Conservation (phyloP, 148 eudicot genomes). For the Diospyros lotus region DNA sequence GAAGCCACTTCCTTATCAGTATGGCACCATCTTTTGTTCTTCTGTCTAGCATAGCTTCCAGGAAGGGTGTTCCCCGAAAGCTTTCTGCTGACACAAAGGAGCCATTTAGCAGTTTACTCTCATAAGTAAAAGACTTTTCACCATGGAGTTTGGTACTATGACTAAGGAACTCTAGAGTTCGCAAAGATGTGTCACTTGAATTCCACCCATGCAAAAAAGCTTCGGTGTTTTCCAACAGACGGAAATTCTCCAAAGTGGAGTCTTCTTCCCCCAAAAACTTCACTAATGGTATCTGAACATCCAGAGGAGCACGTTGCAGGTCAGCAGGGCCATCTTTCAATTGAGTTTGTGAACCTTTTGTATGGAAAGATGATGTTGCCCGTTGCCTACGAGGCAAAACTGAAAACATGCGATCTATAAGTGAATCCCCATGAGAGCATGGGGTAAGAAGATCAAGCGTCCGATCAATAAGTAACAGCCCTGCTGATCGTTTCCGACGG, state of each 20-base stretch:
- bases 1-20: conserved; percentile 90
- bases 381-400: conserved; percentile 64
- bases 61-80: conserved; percentile 76
- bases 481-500: conserved; percentile 86
- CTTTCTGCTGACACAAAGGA: conserved; percentile 75
- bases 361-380: conserved; percentile 24
- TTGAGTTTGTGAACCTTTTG: conserved; percentile 50
- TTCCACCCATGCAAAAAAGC: conserved; percentile 82
- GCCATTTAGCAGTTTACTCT: conserved; percentile 47
- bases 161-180: conserved; percentile 39
- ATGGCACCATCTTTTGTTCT: conserved; percentile 79
- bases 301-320: conserved; percentile 64
- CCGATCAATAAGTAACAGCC: conserved; percentile 84
- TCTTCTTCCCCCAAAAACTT: conserved; percentile 37
- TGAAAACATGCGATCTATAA: conserved; percentile 74
- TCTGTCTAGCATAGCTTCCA: conserved; percentile 79
- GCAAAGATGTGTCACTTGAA: conserved; percentile 37
- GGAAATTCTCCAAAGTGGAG: conserved; percentile 37
- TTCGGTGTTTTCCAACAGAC: conserved; percentile 54
- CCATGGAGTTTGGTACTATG: conserved; percentile 41
- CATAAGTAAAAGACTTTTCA: conserved; percentile 23
- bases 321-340: conserved; percentile 30
- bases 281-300: conserved; percentile 73
- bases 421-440: conserved; percentile 87
- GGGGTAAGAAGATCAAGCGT: conserved; percentile 97